Evolutionary conservation across 805 yeast genomes (phyloP).

Genomic region (Saturnispora hagleri): DNA sequence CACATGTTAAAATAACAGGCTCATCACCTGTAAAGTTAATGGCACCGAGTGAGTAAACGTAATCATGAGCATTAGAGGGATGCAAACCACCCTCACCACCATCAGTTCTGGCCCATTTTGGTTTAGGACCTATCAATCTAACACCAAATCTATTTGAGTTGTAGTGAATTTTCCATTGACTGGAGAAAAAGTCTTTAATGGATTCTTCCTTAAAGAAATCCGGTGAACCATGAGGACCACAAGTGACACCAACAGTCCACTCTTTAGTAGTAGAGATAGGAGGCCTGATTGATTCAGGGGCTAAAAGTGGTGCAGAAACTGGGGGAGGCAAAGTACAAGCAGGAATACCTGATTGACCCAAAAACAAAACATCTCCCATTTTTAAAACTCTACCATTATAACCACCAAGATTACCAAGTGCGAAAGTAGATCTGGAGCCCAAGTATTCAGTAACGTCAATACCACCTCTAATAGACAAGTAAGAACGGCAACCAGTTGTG

Average conservation of each 20-base stretch:
- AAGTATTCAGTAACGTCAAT: slow-evolving; percentile 88
- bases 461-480: slow-evolving; percentile 86
- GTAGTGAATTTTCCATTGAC: slow-evolving; percentile 91
- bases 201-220: slow-evolving; percentile 81
- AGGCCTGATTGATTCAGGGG: slow-evolving; percentile 53
- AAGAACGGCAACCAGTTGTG: slow-evolving; percentile 76
- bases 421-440: slow-evolving; percentile 95
- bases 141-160: slow-evolving; percentile 97
- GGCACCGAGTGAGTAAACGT: slow-evolving; percentile 93
- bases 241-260: slow-evolving; percentile 88
- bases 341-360: slow-evolving; percentile 67
- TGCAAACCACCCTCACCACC: slow-evolving; percentile 98
- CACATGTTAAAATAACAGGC: slow-evolving; percentile 93
- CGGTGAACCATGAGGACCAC: slow-evolving; percentile 98
- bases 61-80: slow-evolving; percentile 98
- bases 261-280: slow-evolving; percentile 35
- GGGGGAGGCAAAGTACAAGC: slow-evolving; percentile 70
- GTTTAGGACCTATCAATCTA: slow-evolving; percentile 89
- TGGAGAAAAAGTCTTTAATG: slow-evolving; percentile 61
- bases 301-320: slow-evolving; percentile 47
- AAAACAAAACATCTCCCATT: slow-evolving; percentile 83
- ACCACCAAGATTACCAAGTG: slow-evolving; percentile 89
- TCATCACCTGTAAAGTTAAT: slow-evolving; percentile 98
- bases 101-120: slow-evolving; percentile 90
- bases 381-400: slow-evolving; percentile 87